Evolutionary conservation across 148 eudicot genomes (phyloP).

Genomic region (Salicornia ramosissima): DNA sequence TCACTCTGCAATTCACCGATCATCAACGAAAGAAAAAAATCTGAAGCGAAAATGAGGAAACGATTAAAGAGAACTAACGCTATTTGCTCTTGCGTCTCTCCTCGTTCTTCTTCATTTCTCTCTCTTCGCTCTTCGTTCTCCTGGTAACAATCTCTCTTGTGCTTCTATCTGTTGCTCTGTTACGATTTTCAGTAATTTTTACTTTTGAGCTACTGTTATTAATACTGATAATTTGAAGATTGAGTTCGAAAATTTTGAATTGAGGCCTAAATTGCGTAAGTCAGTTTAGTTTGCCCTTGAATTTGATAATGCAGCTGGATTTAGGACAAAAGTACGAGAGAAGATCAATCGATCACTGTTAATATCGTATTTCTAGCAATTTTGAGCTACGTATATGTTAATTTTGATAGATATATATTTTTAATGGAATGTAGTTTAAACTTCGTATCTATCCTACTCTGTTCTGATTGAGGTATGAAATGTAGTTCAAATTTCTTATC

Average conservation of each 20-base stretch:
- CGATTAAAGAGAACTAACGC: slow-evolving; percentile 50
- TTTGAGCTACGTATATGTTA: neutral
- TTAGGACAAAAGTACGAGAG: neutral
- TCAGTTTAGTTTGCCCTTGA: slow-evolving; percentile 2
- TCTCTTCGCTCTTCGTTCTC: slow-evolving; percentile 49
- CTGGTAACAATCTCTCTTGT: slow-evolving; percentile 44
- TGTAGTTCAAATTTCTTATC: neutral
- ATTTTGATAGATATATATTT: neutral
- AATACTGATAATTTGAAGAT: neutral
- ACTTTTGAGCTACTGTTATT: too few relatives aligned
- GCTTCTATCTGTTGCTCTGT: neutral
- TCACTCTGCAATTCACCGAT: neutral
- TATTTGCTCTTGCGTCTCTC: slow-evolving; percentile 68
- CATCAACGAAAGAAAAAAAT: neutral
- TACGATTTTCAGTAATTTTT: neutral
- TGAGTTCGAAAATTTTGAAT: neutral
- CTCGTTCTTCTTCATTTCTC: slow-evolving; percentile 36
- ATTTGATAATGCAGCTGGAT: neutral
- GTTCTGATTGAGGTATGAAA: neutral
- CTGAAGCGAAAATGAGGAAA: slow-evolving; percentile 55
- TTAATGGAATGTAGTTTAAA: neutral
- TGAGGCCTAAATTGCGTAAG: neutral
- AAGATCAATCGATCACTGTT: neutral
- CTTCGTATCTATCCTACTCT: neutral
- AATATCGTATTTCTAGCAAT: neutral